phyloP scores from a whole-genome alignment of 2,329 filamentous ascomycete genomes.

The Calonectria leucothoes region DNA sequence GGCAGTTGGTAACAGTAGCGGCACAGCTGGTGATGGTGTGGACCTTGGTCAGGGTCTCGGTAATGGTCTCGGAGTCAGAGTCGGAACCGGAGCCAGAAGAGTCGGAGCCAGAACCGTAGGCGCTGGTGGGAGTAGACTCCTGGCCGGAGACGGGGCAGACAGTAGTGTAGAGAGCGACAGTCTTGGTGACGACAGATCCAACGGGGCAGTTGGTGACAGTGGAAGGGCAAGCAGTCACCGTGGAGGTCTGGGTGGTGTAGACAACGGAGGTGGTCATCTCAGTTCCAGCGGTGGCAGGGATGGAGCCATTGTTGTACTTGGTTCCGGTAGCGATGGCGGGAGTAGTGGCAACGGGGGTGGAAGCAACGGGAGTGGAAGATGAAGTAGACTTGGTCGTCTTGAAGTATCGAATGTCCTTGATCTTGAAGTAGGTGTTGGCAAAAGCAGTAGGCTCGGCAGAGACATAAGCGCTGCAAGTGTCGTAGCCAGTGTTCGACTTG shows the following conservation, averaged over 20 bases:
- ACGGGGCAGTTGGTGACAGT: constrained; percentile 65
- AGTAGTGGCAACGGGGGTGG: constrained; percentile 9
- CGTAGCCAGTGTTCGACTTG: constrained; percentile 24
- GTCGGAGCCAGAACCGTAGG: constrained; percentile 13
- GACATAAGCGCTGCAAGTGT: constrained; percentile 52
- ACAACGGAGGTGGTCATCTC: constrained; percentile 47
- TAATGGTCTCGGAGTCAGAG: constrained; percentile 25
- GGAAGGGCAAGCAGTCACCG: constrained; percentile 16
- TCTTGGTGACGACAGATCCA: constrained; percentile 49
- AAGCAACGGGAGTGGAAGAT: neutral
- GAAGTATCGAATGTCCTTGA: constrained; percentile 56
- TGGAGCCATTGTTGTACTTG: constrained; percentile 16
- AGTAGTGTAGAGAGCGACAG: constrained; percentile 55
- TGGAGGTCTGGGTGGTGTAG: constrained; percentile 41
- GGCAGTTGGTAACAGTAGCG: constrained; percentile 26
- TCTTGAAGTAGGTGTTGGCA: constrained; percentile 55
- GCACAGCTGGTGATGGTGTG: constrained; percentile 34
- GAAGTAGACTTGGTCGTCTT: constrained; percentile 34
- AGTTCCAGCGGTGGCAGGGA: neutral
- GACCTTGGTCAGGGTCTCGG: constrained; percentile 26
- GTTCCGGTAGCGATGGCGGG: constrained; percentile 14
- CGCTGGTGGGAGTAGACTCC: constrained; percentile 5
- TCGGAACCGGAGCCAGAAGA: constrained; percentile 19
- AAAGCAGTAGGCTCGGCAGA: constrained; percentile 50
- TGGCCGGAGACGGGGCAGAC: constrained; percentile 49